Evolutionary conservation across 1,284 basidiomycete genomes (phyloP).

Genomic region (Wallemia mellicola): DNA sequence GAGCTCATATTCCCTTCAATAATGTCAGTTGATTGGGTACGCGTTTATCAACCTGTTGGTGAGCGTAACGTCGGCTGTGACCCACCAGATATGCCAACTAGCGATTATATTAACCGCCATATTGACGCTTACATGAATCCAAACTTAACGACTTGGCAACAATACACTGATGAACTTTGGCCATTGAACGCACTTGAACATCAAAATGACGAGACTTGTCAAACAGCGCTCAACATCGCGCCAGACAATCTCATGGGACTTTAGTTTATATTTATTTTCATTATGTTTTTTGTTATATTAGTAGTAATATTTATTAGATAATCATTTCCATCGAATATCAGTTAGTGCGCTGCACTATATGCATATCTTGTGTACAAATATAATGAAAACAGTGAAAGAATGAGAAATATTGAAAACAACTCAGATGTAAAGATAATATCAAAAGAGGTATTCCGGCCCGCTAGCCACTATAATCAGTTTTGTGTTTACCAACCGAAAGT

Average conservation of each 20-base stretch:
- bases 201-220: not conserved
- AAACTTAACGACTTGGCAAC: conserved; percentile 18
- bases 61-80: conserved; percentile 52
- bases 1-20: not conserved
- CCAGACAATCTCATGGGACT: not conserved
- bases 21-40: not conserved
- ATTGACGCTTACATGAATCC: conserved; percentile 15
- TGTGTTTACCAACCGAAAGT: not conserved
- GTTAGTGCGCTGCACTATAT: not conserved
- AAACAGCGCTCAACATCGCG: not conserved
- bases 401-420: not conserved
- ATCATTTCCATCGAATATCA: no score
- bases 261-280: not conserved
- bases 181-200: not conserved
- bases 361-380: not conserved
- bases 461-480: no score
- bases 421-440: no score
- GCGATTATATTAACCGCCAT: conserved; percentile 5
- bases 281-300: no score
- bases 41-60: not conserved
- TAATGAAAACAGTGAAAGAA: not conserved
- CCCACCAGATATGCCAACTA: conserved; percentile 26
- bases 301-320: no score
- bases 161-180: not conserved
- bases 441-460: no score